A percentile compares a stretch with the other conserved stretches of the same genome.
Evolutionary conservation across 495 filamentous ascomycete species (phyloP).

Genomic region (Neurospora sp.): DNA sequence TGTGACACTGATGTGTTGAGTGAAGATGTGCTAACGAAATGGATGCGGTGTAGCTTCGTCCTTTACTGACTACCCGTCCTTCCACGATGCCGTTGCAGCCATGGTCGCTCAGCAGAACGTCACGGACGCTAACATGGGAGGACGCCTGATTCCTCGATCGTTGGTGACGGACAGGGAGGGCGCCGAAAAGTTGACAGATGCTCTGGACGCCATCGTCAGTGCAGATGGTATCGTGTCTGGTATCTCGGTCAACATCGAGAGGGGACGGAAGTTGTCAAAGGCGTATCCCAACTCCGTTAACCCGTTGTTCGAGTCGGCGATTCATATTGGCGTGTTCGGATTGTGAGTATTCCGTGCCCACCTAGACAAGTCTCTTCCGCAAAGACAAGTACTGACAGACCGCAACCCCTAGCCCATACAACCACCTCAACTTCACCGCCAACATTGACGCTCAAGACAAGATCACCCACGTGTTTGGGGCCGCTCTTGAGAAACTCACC

Average conservation of each 20-base stretch:
- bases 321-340: not conserved
- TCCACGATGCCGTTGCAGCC: not conserved
- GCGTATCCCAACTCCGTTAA: not conserved
- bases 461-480: constrained; percentile 9
- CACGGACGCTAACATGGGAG: not conserved
- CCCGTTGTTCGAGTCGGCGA: not conserved
- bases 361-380: too few species aligned
- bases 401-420: not conserved
- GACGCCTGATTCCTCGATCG: not conserved
- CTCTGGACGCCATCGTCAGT: not conserved
- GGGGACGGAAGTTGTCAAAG: not conserved
- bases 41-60: not conserved
- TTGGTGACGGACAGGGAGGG: not conserved
- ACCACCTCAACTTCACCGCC: not conserved
- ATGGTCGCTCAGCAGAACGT: not conserved
- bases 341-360: not conserved
- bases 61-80: not conserved
- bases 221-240: not conserved
- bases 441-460: not conserved
- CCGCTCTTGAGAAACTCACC: constrained; percentile 13
- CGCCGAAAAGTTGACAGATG: not conserved
- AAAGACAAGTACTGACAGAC: not conserved
- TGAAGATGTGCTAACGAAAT: not conserved
- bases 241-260: not conserved
- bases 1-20: too few species aligned